phyloP scores from a whole-genome alignment of 495 filamentous ascomycete species.

The Aspergillus carlsbadensis region DNA sequence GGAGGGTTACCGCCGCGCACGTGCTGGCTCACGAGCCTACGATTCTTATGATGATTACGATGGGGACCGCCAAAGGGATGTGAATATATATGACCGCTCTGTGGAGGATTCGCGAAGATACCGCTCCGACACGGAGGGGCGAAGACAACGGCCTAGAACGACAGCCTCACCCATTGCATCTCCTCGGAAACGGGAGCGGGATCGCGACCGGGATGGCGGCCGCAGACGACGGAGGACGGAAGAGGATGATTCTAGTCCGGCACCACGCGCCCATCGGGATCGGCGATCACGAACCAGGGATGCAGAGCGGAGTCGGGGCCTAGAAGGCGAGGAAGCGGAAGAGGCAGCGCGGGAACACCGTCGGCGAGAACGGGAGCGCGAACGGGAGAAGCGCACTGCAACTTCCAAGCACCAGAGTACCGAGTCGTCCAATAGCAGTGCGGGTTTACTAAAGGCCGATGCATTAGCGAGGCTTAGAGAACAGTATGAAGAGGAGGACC shows the following conservation, averaged over 20 bases:
- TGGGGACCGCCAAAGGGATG: conserved; percentile 6
- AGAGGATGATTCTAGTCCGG: conserved; percentile 7
- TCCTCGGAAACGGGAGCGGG: conserved; percentile 19
- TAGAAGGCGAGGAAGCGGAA: conserved; percentile 6
- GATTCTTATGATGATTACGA: conserved; percentile 19
- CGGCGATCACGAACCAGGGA: conserved; percentile 10
- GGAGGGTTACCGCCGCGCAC: conserved; percentile 10
- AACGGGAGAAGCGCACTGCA: conserved; percentile 9
- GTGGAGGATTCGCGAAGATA: conserved; percentile 12
- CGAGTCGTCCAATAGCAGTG: conserved; percentile 40
- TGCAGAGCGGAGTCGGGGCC: conserved; percentile 15
- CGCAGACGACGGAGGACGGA: conserved; percentile 1
- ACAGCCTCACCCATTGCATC: conserved; percentile 16
- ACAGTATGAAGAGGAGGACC: conserved; percentile 46
- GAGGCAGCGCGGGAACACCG: conserved; percentile 5
- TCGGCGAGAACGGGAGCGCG: conserved; percentile 23
- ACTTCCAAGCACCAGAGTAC: conserved; percentile 39
- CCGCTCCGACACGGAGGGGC: conserved; percentile 15
- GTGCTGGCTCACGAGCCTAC: conserved; percentile 15
- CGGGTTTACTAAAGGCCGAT: conserved; percentile 46
- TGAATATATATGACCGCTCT: conserved; percentile 1
- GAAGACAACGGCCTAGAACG: conserved; percentile 24
- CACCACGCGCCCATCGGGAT: conserved; percentile 2
- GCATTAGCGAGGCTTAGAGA: conserved; percentile 61
- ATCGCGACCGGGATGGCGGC: conserved; percentile 18